A percentile compares a stretch with the other conserved stretches of the same genome.
These are phyloP conservation scores for Clarireedia paspali DNA, from an alignment of 2,329 filamentous ascomycete genomes.

Conservation along the genomic window DNA sequence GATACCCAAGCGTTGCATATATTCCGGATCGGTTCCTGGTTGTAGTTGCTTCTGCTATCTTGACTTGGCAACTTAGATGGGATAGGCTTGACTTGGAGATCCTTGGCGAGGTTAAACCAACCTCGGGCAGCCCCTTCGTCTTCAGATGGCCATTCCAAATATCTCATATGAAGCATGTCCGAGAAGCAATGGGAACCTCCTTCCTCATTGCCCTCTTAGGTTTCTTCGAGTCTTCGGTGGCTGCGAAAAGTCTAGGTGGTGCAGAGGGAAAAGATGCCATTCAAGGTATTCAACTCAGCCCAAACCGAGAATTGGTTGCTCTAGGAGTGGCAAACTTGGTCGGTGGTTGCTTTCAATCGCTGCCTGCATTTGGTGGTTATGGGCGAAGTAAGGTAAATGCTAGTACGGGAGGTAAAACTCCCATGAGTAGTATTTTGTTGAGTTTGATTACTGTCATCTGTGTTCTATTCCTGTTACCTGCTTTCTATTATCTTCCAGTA, in stretches of 20 bases:
- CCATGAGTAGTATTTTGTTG: conserved; percentile 86
- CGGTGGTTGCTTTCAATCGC: conserved; percentile 82
- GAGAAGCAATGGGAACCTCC: conserved; percentile 79
- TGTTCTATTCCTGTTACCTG: conserved; percentile 76
- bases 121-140: conserved; percentile 62
- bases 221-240: conserved; percentile 98
- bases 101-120: conserved; percentile 71
- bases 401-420: conserved; percentile 83
- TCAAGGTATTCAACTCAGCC: conserved; percentile 72
- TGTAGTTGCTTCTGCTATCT: conserved; percentile 73
- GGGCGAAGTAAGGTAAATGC: conserved; percentile 93
- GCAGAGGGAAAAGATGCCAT: conserved; percentile 55
- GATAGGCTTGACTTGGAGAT: conserved; percentile 73
- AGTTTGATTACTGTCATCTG: conserved; percentile 75
- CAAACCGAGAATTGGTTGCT: conserved; percentile 89
- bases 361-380: conserved; percentile 94
- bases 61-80: conserved; percentile 74
- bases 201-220: conserved; percentile 91
- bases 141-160: conserved; percentile 81
- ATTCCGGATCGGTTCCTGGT: conserved; percentile 87
- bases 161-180: conserved; percentile 71
- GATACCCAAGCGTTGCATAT: conserved; percentile 75
- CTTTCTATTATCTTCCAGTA: conserved; percentile 93
- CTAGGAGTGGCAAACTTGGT: conserved; percentile 86
- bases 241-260: conserved; percentile 77